Conservation (phyloP, 768 basidiomycete genomes). For the Calocybe cyanea region DNA sequence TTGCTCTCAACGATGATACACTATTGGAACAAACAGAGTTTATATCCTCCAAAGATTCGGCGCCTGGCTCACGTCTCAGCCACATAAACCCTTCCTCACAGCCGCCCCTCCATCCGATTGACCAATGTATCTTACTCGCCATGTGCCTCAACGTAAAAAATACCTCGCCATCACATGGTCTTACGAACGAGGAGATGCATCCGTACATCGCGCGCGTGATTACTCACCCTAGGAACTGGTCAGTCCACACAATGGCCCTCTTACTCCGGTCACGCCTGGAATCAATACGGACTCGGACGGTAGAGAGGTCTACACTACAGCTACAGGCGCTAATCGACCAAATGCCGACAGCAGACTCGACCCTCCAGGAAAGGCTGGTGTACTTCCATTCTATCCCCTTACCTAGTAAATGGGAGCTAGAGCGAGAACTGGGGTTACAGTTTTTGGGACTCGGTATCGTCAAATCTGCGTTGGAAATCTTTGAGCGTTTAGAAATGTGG, state of each 20-base stretch:
- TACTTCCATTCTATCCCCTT: constrained; percentile 81
- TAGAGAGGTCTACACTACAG: constrained; percentile 89
- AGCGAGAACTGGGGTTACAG: constrained; percentile 81
- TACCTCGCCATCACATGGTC: constrained; percentile 83
- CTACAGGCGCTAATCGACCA: constrained; percentile 95
- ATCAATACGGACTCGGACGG: constrained; percentile 81
- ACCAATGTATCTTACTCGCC: constrained; percentile 89
- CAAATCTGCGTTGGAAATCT: constrained; percentile 89
- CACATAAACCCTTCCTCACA: constrained; percentile 83
- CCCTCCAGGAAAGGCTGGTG: constrained; percentile 65
- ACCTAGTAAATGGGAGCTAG: constrained; percentile 92
- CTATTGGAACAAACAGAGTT: constrained; percentile 92
- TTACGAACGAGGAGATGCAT: constrained; percentile 89
- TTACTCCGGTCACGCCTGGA: constrained; percentile 92
- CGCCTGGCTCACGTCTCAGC: constrained; percentile 43
- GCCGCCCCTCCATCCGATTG: constrained; percentile 85
- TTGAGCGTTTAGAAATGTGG: constrained; percentile 96
- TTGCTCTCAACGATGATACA: constrained; percentile 92
- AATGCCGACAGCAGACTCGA: constrained; percentile 85
- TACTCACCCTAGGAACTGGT: constrained; percentile 90
- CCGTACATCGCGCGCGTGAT: constrained; percentile 91
- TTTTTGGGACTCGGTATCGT: constrained; percentile 85
- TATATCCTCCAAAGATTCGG: constrained; percentile 62
- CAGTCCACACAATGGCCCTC: constrained; percentile 93
- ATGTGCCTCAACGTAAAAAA: constrained; percentile 90